Base-by-base conservation (phyloP, 805 yeast species). In the Kazachstania bromeliacearum region DNA sequence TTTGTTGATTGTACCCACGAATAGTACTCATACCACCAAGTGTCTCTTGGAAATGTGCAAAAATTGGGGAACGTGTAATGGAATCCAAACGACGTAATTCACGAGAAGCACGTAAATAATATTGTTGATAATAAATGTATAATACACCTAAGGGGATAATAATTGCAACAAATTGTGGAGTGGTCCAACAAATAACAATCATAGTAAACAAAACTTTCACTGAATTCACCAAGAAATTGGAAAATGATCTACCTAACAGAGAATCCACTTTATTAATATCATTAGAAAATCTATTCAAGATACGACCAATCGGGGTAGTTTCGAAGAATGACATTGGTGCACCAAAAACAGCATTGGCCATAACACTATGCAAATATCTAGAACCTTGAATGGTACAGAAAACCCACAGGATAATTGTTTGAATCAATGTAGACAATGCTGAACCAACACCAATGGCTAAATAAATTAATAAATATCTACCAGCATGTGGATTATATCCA, bases 251-350 rank as follows among this genome's bases (percentile, higher is more conserved):
- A 9, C 85, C 82, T 43, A 76, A 63, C 20, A 68, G 66, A 54
- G 85, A 95, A 63, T 88, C 97, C 43, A 89, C 76, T 57, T 83
- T 83, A 62, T 84, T 84, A 36, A 88, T 74, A 67, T 88, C 97
- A 57, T 77, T 87, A 3, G 96, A 84, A 57, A 88, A 88, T 57
- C 97, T 70, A 65, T 88, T 88, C 58, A 87, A 66, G 39, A 88
- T 75, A 63, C 97, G 73, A 25, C 97, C 97, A 45, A 87, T 77
- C 38, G 96, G 97, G 0, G 97, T 88, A 2, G 95, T 85, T 60
- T 88, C 97, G 54, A 88, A 88, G 58, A 89, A 88, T 22, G 85
- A 72, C 96, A 88, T 89, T 43, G 96, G 96, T 0, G 96, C 92
- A 45, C 88, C 71, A 41, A 89, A 60, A 10, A 88, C 92, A 37